Evolutionary conservation across 306 rosid species (phyloP).

Genomic region (Rosa lucieae): DNA sequence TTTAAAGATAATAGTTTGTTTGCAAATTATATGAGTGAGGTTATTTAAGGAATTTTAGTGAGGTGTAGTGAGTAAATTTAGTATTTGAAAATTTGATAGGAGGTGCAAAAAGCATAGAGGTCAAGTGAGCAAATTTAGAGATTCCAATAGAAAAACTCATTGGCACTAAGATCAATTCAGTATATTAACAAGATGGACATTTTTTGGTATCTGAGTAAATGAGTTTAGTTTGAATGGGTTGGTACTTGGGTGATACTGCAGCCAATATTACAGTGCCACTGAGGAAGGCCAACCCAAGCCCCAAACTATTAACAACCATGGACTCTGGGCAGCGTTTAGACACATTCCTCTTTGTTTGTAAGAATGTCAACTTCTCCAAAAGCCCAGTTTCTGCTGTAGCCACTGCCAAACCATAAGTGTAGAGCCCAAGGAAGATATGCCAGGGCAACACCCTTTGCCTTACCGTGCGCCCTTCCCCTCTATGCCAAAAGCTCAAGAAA

Average conservation of each 20-base stretch:
- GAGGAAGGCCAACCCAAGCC: conserved; percentile 61
- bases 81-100: too few species aligned
- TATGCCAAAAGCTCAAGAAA: conserved; percentile 87
- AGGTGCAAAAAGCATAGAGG: too few species aligned
- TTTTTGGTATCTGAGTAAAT: conserved; percentile 53
- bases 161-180: background rate
- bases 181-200: conserved; percentile 33
- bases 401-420: conserved; percentile 73
- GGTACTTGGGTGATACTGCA: conserved; percentile 66
- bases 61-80: too few species aligned
- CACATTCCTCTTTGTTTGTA: conserved; percentile 63
- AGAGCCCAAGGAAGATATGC: conserved; percentile 83
- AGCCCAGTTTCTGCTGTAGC: conserved; percentile 93
- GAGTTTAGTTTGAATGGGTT: conserved; percentile 37
- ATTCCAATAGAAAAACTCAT: too few species aligned
- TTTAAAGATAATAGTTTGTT: too few species aligned
- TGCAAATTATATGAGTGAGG: too few species aligned
- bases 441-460: conserved; percentile 71
- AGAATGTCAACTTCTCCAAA: conserved; percentile 73
- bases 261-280: conserved; percentile 66
- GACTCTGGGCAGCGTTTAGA: conserved; percentile 54
- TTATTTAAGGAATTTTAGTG: too few species aligned
- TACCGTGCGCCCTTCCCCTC: conserved; percentile 57
- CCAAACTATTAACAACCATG: conserved; percentile 68
- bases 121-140: too few species aligned